Evolutionary conservation across 225 moss, liverwort and hornwort species (phyloP).

Genomic region (Climacium dendroides): DNA sequence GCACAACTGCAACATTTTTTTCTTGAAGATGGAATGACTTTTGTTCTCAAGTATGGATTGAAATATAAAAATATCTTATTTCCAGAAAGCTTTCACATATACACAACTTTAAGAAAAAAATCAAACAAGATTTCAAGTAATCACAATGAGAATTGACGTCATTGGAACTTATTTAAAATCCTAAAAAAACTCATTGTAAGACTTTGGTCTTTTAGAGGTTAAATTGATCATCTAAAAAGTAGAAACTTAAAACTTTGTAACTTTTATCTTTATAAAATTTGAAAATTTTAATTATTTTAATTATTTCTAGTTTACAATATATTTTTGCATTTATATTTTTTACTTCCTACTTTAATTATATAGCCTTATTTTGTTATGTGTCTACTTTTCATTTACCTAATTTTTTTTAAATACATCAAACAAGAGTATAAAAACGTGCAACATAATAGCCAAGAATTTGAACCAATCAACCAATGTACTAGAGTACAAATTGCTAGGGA

Average conservation of each 20-base stretch:
- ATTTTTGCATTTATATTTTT: not conserved
- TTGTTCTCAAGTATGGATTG: not conserved
- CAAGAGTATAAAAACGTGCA: not conserved
- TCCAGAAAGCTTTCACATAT: accelerated
- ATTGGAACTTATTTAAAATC: not conserved
- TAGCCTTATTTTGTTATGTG: not conserved
- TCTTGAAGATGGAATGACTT: accelerated
- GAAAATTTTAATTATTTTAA: not conserved
- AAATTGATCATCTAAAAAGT: not conserved
- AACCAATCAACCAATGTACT: not conserved
- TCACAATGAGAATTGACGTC: not conserved
- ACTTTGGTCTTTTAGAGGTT: not conserved
- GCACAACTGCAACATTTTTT: not conserved
- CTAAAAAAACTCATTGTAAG: not conserved
- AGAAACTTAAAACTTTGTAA: not conserved
- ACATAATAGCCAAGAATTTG: not conserved
- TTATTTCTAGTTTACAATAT: not conserved
- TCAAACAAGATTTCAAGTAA: not conserved
- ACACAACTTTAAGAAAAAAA: not conserved
- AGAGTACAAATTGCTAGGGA: not conserved
- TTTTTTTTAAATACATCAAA: not conserved
- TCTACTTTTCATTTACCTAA: not conserved
- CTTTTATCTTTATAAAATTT: not conserved
- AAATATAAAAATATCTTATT: not conserved
- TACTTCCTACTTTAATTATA: accelerated